Evolutionary conservation across 805 yeast genomes (phyloP).

Genomic region (Wickerhamiella slavikovae): DNA sequence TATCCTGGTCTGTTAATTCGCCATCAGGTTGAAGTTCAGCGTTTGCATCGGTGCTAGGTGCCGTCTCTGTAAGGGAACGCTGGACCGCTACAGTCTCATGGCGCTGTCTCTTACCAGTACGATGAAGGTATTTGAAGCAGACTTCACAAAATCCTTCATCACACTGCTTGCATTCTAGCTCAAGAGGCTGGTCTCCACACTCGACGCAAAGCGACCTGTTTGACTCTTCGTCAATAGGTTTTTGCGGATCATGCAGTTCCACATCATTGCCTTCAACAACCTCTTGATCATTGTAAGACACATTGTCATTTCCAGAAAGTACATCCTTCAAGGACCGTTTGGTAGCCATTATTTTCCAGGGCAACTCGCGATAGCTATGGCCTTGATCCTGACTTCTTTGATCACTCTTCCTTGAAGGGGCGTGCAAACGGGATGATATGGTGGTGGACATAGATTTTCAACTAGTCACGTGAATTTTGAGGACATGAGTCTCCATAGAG

Average conservation of each 20-base stretch:
- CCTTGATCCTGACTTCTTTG: conserved; percentile 6
- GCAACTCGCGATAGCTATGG: too few relatives aligned
- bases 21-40: not conserved
- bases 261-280: conserved; percentile 10
- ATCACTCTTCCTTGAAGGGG: not conserved
- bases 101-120: conserved; percentile 29
- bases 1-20: conserved; percentile 2
- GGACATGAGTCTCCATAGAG: not conserved
- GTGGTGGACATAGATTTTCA: not conserved
- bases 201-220: conserved; percentile 43
- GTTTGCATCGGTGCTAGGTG: not conserved
- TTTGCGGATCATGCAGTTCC: conserved; percentile 3
- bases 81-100: conserved; percentile 7
- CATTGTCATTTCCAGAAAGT: conserved; percentile 13
- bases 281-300: conserved; percentile 13
- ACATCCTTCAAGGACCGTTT: conserved; percentile 15
- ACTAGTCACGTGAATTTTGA: not conserved
- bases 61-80: not conserved
- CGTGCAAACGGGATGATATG: not conserved
- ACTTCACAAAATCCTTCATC: conserved; percentile 49
- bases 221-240: conserved; percentile 7
- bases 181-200: conserved; percentile 54
- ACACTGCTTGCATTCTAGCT: conserved; percentile 39
- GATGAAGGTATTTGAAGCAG: conserved; percentile 47
- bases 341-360: not conserved